Conservation (phyloP, 345 rosid species). For the Draba incana region DNA sequence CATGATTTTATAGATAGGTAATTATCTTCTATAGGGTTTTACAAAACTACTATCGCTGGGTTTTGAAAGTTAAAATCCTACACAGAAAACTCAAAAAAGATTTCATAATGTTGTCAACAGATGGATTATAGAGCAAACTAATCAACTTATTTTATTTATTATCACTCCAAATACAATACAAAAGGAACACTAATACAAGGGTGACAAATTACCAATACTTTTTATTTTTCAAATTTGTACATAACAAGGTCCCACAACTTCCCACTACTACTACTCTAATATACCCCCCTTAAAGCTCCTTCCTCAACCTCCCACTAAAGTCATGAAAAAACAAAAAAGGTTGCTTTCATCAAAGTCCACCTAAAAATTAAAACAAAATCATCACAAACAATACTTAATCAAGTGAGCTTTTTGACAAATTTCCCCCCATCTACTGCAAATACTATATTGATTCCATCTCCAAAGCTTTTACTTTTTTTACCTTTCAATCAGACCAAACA, state of each 20-base stretch:
- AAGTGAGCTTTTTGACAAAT: constrained; percentile 61
- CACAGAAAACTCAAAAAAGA: neutral
- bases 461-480: constrained; percentile 26
- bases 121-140: neutral
- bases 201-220: constrained; percentile 29
- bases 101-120: neutral
- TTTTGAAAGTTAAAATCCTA: neutral
- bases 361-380: constrained; percentile 43
- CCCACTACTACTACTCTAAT: constrained; percentile 52
- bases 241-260: constrained; percentile 60
- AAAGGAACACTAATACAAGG: constrained; percentile 22
- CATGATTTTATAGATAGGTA: too few species aligned
- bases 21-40: too few species aligned
- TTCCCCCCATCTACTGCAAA: constrained; percentile 44
- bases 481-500: constrained; percentile 21
- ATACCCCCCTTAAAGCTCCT: constrained; percentile 40
- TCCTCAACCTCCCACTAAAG: constrained; percentile 47
- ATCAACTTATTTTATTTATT: constrained; percentile 8
- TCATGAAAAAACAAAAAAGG: constrained; percentile 41
- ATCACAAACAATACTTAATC: constrained; percentile 47
- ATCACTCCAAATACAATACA: constrained; percentile 13
- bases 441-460: constrained; percentile 42
- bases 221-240: constrained; percentile 39
- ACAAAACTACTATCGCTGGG: neutral
- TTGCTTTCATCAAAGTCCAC: constrained; percentile 77